phyloP scores from a whole-genome alignment of 148 eudicot genomes.

The Fallopia convolvulus region DNA sequence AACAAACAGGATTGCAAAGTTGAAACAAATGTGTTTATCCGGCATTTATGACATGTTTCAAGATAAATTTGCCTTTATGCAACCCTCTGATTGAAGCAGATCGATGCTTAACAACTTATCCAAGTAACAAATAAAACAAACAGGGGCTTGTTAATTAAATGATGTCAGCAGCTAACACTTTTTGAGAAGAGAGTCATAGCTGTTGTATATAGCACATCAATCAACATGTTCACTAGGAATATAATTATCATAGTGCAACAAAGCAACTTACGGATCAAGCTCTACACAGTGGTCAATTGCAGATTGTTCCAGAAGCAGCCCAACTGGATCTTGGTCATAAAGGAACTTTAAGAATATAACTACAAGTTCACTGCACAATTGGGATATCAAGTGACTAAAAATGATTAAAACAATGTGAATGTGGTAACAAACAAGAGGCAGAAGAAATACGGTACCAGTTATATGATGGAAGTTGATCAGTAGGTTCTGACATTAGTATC shows the following conservation, averaged over 20 bases:
- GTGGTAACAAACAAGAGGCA: neutral
- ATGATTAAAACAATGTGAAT: conserved; percentile 3
- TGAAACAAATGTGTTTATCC: neutral
- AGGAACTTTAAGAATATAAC: conserved; percentile 81
- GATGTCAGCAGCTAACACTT: neutral
- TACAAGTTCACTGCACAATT: conserved; percentile 77
- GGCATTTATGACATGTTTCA: neutral
- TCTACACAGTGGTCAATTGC: conserved; percentile 41
- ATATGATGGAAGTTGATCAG: conserved; percentile 69
- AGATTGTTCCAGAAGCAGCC: conserved; percentile 58
- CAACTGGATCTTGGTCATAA: conserved; percentile 86
- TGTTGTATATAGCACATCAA: neutral
- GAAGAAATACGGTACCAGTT: conserved; percentile 42
- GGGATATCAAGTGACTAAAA: conserved; percentile 12
- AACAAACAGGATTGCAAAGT: neutral
- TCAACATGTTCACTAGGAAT: neutral
- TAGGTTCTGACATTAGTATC: conserved; percentile 89
- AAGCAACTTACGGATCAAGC: conserved; percentile 63
- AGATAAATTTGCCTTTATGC: neutral
- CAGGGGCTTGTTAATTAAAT: neutral
- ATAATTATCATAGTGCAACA: neutral
- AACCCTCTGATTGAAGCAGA: neutral
- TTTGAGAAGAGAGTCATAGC: neutral
- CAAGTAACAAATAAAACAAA: neutral
- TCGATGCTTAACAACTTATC: neutral